A percentile compares a stretch with the other conserved stretches of the same genome.
Evolutionary conservation across 768 basidiomycete genomes (phyloP).

Genomic region (Strobilomyces confusus): DNA sequence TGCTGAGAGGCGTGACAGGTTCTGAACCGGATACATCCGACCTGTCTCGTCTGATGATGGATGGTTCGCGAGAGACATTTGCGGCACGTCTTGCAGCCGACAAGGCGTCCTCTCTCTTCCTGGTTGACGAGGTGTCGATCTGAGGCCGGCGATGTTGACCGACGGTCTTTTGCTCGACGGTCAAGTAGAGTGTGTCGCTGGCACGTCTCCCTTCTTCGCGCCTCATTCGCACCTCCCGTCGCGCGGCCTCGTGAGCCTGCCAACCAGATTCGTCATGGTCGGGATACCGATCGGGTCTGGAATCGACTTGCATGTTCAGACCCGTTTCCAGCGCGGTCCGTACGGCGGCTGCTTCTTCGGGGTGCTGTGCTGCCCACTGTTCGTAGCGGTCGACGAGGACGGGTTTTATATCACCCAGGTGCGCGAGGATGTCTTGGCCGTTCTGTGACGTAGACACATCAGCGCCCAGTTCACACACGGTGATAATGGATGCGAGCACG

Average conservation of each 20-base stretch:
- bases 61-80: slow-evolving; percentile 22
- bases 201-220: slow-evolving; percentile 31
- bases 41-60: slow-evolving; percentile 22
- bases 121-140: slow-evolving; percentile 26
- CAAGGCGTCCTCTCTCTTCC: slow-evolving; percentile 31
- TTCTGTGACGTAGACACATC: slow-evolving; percentile 43
- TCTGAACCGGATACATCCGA: slow-evolving; percentile 23
- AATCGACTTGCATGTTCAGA: slow-evolving; percentile 22
- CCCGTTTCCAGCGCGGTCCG: slow-evolving; percentile 21
- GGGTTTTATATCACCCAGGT: slow-evolving; percentile 62
- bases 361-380: slow-evolving; percentile 48
- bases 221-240: slow-evolving; percentile 28
- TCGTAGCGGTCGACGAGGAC: slow-evolving; percentile 61
- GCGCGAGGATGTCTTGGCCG: slow-evolving; percentile 69
- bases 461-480: slow-evolving; percentile 8
- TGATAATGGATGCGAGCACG: background rate
- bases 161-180: slow-evolving; percentile 15
- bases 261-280: slow-evolving; percentile 32
- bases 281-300: slow-evolving; percentile 23
- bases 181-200: slow-evolving; percentile 35
- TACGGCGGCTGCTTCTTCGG: slow-evolving; percentile 30
- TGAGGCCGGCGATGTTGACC: slow-evolving; percentile 22
- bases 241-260: slow-evolving; percentile 30
- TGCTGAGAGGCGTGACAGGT: slow-evolving; percentile 27
- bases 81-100: slow-evolving; percentile 24